Evolutionary conservation across 208 protist genomes (phyloP), one percentile per base, ranked within the genome.

Genomic region (Trypanosoma lewisi): DNA sequence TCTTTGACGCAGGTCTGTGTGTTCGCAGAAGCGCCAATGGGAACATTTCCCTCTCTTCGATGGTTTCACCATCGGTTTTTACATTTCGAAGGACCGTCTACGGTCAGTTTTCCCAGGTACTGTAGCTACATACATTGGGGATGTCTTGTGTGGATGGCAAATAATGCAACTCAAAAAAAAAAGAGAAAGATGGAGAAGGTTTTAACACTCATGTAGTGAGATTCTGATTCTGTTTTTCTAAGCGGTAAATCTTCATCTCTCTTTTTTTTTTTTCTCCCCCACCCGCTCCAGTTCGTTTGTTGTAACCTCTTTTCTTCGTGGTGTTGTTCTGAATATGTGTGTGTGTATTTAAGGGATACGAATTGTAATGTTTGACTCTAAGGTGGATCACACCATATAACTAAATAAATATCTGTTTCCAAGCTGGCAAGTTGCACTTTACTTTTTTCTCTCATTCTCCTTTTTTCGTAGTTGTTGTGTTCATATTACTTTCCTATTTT

Each of bases 1-100:
- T 93, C 27, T 93, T 90, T 62, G 82, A 91, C 41, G 74, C 84
- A 16, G 89, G 86, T 21, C 76, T 85, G 2, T 91, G 83, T 44
- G 83, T 96, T 17, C 84, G 89, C n/a, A 80, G 82, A 27, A 76
- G 79, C 25, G 83, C 71, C 0, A 76, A 82, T 47, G 87, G 86
- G 39, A 86, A 82, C 19, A 65, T 96, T 39, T 93, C 89, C 4
- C 59, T 96, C 6, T 82, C 86, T 23, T 91, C 83, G 19, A 82
- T 96, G 33, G 73, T 82, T n/a, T 89, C 78, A 2, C 85, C 89
- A 2, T 76, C 76, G 2, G 66, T 92, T 45, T 96, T 90, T 75
- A 67, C 78, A 12, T 70, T 96, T 31, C 75, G 89, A 19, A 77
- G 80, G 34, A 75, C 59, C 3, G 78, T 96, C 2, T 96, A 96